Evolutionary conservation across 2,329 filamentous ascomycete genomes (phyloP), one percentile per base, ranked within the genome.

Genomic region (Blumeria hordei): DNA sequence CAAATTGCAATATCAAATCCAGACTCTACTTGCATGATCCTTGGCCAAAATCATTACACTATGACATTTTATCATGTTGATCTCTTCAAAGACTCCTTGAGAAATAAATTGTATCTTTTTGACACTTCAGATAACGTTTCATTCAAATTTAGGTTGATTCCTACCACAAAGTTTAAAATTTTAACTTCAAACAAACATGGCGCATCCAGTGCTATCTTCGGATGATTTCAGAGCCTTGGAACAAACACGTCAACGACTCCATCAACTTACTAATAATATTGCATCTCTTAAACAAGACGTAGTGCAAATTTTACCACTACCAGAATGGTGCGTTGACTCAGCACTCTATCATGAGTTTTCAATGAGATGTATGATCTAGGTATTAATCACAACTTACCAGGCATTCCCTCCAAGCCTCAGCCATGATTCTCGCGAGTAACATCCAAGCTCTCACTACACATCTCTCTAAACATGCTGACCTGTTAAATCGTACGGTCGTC

Each of bases 171-270:
- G 21, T 28, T 28, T 28, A 28, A 28, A 28, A 28, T 28, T 28
- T 28, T 4, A 28, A 28, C 21, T 4, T 28, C 2, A 28, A 28
- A 28, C 21, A 43, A 43, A 43, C 14, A 64, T 64, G 62, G 60
- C 60, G 34, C 59, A 61, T 33, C 41, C 56, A 11, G 12, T 53
- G 10, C 57, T 65, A 9, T 58, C 54, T 9, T 59, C 59, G 33
- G 77, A 80, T 18, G 78, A 82, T 66, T 69, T 80, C 60, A 84
- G 81, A 67, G 73, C 76, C 43, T 74, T 88, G 32, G 84, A 88
- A 63, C 76, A 82, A 67, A 78, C 80, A 33, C 77, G 84, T 43
- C 76, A 80, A 62, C 75, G 81, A 33, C 72, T 88, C 21, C 73
- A 73, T 49, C 80, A 85, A 63, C 74, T 88, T 28, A 77, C 79